phyloP scores from a whole-genome alignment of 1,139 yeast genomes.

The Taphrina populina region DNA sequence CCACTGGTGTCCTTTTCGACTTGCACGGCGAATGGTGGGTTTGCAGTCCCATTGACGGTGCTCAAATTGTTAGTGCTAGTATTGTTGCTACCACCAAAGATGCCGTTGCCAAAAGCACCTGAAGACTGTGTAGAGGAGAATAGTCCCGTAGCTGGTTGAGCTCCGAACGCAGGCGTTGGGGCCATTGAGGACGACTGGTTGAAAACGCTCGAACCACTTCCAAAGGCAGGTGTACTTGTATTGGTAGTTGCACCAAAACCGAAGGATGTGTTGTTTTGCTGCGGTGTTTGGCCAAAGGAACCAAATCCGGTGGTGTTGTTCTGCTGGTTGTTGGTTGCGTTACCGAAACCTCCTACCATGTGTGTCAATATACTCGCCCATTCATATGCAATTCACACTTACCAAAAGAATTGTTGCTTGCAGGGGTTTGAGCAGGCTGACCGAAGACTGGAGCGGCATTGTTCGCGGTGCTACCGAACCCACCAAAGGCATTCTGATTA shows the following conservation, averaged over 20 bases:
- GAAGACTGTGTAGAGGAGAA: slow-evolving; percentile 32
- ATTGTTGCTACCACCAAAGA: slow-evolving; percentile 38
- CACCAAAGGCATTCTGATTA: slow-evolving; percentile 6
- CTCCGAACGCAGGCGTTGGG: slow-evolving; percentile 36
- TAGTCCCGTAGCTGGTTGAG: slow-evolving; percentile 39
- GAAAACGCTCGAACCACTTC: slow-evolving; percentile 43
- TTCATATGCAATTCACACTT: background rate
- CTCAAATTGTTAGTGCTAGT: slow-evolving; percentile 8
- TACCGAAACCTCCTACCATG: slow-evolving; percentile 11
- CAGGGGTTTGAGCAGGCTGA: slow-evolving; percentile 1
- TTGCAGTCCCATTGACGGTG: slow-evolving; percentile 39
- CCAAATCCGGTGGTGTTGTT: slow-evolving; percentile 35
- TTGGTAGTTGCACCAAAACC: slow-evolving; percentile 37
- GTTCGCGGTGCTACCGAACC: slow-evolving; percentile 7
- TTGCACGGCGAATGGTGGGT: slow-evolving; percentile 51
- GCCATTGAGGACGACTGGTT: slow-evolving; percentile 42
- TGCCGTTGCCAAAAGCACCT: slow-evolving; percentile 37
- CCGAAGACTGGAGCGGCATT: slow-evolving; percentile 4
- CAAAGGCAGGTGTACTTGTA: slow-evolving; percentile 24
- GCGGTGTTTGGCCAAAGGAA: slow-evolving; percentile 38
- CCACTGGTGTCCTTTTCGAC: slow-evolving; percentile 67
- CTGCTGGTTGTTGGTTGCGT: slow-evolving; percentile 3
- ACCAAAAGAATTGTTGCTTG: slow-evolving; percentile 6
- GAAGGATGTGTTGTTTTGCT: slow-evolving; percentile 44
- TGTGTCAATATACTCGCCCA: background rate